These are phyloP conservation scores for Leccinum fuscescens DNA, from an alignment of 1,284 basidiomycete genomes.

Conservation along the genomic window DNA sequence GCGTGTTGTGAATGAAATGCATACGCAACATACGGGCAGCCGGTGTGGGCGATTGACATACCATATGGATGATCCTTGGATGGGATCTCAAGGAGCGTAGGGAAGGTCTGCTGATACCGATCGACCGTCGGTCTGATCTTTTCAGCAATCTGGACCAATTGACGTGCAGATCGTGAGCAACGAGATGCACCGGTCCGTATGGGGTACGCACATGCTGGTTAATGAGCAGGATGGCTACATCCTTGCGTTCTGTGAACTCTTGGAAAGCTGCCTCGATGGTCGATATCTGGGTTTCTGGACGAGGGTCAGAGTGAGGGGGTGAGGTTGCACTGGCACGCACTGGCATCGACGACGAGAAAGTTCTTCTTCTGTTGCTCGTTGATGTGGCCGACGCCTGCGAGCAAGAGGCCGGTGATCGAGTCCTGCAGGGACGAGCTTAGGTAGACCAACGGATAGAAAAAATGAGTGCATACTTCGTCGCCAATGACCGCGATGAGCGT, in stretches of 20 bases:
- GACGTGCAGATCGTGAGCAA: slow-evolving; percentile 13
- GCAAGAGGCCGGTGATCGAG: slow-evolving; percentile 88
- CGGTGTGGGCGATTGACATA: slow-evolving; percentile 35
- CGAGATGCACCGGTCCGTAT: not conserved
- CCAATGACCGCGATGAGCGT: slow-evolving; percentile 91
- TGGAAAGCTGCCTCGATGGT: slow-evolving; percentile 89
- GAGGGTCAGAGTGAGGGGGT: slow-evolving; percentile 10
- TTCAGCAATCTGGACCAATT: slow-evolving; percentile 76
- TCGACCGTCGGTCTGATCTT: slow-evolving; percentile 96
- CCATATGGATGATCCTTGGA: slow-evolving; percentile 94
- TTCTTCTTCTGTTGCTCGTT: slow-evolving; percentile 91
- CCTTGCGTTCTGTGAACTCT: slow-evolving; percentile 88
- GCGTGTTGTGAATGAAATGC: slow-evolving; percentile 21
- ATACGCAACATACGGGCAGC: slow-evolving; percentile 4
- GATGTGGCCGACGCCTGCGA: slow-evolving; percentile 90
- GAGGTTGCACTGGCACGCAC: slow-evolving; percentile 41
- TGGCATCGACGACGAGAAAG: slow-evolving; percentile 89
- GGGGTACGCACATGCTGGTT: slow-evolving; percentile 84
- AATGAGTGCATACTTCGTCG: slow-evolving; percentile 69
- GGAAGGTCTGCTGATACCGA: slow-evolving; percentile 94
- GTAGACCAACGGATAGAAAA: not conserved
- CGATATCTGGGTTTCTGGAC: slow-evolving; percentile 82
- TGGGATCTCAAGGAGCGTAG: slow-evolving; percentile 95
- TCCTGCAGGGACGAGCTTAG: slow-evolving; percentile 54
- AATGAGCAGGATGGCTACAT: slow-evolving; percentile 93